Percentiles rank a stretch among this genome's conserved stretches.
Evolutionary conservation across 345 rosid species (phyloP).

Genomic region (Noccaea bulbosa): DNA sequence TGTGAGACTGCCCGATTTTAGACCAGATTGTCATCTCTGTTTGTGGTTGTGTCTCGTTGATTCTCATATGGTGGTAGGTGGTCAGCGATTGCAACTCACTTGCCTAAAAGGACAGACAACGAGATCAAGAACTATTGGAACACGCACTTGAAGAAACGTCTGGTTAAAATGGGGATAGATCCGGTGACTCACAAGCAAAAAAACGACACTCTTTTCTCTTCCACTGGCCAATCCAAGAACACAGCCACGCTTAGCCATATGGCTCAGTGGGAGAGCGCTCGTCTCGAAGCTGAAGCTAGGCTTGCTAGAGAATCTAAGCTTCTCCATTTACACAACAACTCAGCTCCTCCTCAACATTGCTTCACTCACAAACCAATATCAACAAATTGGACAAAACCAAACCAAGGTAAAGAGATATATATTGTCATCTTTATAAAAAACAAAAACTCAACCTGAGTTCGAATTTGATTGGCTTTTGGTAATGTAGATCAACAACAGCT

Average conservation of each 20-base stretch:
- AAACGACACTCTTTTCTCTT: slow-evolving; percentile 53
- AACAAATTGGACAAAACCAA: slow-evolving; percentile 47
- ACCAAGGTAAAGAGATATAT: slow-evolving; percentile 37
- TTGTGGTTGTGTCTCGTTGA: not conserved
- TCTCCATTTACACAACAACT: slow-evolving; percentile 43
- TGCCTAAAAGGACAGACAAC: slow-evolving; percentile 75
- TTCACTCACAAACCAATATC: slow-evolving; percentile 22
- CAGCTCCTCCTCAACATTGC: slow-evolving; percentile 34
- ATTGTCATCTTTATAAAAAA: not conserved
- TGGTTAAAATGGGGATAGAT: slow-evolving; percentile 71
- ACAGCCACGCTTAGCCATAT: slow-evolving; percentile 56
- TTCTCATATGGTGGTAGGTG: slow-evolving; percentile 47
- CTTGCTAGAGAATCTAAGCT: slow-evolving; percentile 53
- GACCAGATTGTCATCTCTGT: slow-evolving; percentile 29
- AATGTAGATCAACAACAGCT: slow-evolving; percentile 44
- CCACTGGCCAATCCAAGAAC: slow-evolving; percentile 65
- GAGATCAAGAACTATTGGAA: slow-evolving; percentile 88
- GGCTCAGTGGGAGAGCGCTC: slow-evolving; percentile 66
- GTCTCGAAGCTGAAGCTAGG: slow-evolving; percentile 63
- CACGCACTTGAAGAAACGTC: slow-evolving; percentile 73
- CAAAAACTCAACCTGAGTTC: not conserved
- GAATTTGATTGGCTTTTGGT: slow-evolving; percentile 4
- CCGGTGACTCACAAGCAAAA: slow-evolving; percentile 47
- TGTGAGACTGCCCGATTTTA: not conserved
- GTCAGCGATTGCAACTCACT: slow-evolving; percentile 85